Conservation (phyloP, 495 filamentous ascomycete species). For the Podospora australis region DNA sequence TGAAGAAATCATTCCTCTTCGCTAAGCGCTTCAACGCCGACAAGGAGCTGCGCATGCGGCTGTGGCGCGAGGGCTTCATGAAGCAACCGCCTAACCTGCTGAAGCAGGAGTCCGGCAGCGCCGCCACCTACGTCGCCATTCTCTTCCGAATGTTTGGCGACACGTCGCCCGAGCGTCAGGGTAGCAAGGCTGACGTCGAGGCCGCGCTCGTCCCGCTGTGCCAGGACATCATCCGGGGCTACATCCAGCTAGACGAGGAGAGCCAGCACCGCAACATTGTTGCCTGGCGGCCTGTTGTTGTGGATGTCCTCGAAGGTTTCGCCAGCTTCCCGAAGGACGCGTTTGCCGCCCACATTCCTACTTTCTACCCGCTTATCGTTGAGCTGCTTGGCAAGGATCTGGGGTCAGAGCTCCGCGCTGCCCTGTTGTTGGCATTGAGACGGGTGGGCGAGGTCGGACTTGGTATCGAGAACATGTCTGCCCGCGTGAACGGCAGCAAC, state of each 20-base stretch:
- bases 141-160: slow-evolving; percentile 96
- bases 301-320: slow-evolving; percentile 95
- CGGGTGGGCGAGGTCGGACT: slow-evolving; percentile 78
- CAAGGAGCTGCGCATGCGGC: slow-evolving; percentile 85
- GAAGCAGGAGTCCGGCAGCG: slow-evolving; percentile 91
- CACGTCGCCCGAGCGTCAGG: slow-evolving; percentile 70
- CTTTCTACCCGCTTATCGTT: slow-evolving; percentile 79
- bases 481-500: slow-evolving; percentile 5
- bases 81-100: slow-evolving; percentile 98
- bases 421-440: slow-evolving; percentile 67
- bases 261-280: slow-evolving; percentile 92
- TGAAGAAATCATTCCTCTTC: slow-evolving; percentile 93
- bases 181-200: slow-evolving; percentile 74
- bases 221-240: slow-evolving; percentile 82
- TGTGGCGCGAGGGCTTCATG: slow-evolving; percentile 99
- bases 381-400: slow-evolving; percentile 80
- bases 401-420: slow-evolving; percentile 66
- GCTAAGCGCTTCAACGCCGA: slow-evolving; percentile 96
- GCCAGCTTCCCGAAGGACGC: slow-evolving; percentile 77
- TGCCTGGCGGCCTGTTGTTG: slow-evolving; percentile 94
- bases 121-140: slow-evolving; percentile 89
- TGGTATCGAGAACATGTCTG: slow-evolving; percentile 50
- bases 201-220: slow-evolving; percentile 88
- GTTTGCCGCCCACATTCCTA: slow-evolving; percentile 70
- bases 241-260: slow-evolving; percentile 80